These are phyloP conservation scores for Talaromyces stipitatus DNA, from an alignment of 495 filamentous ascomycete species.

Conservation along the genomic window DNA sequence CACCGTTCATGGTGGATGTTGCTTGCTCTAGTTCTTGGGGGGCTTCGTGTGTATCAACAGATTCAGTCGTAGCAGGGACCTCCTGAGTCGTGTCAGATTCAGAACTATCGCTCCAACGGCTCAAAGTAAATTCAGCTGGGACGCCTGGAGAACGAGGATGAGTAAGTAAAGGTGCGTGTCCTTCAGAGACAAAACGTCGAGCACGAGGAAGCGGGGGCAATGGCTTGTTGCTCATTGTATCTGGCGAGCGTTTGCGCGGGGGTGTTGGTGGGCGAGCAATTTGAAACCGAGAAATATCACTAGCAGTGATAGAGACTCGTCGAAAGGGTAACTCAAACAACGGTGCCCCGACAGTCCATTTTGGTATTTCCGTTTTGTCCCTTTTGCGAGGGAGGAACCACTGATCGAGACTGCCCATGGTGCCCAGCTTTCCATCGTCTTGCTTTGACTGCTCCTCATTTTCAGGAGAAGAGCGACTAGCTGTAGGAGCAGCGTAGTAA, in stretches of 20 bases:
- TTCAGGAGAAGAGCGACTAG: not conserved
- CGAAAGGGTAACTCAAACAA: not conserved
- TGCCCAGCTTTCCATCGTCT: not conserved
- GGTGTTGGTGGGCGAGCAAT: conserved; percentile 2
- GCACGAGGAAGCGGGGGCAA: not conserved
- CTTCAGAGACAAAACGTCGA: not conserved
- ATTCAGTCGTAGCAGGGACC: not conserved
- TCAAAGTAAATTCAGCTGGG: not conserved
- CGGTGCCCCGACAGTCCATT: not conserved
- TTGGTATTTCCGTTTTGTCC: not conserved
- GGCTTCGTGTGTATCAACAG: not conserved
- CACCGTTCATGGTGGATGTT: no score
- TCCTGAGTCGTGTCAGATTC: not conserved
- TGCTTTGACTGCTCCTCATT: not conserved
- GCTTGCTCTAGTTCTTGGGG: not conserved
- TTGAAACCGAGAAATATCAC: not conserved
- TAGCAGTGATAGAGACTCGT: not conserved
- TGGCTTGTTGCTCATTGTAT: conserved; percentile 1
- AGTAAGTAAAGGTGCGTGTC: not conserved
- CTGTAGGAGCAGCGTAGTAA: not conserved
- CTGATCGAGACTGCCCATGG: not conserved
- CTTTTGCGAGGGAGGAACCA: not conserved
- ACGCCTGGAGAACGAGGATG: not conserved
- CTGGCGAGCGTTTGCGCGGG: not conserved
- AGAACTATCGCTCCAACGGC: not conserved